Evolutionary conservation across 495 filamentous ascomycete species (phyloP), one percentile per base, ranked within the genome.

Genomic region (Talaromyces thailandensis): DNA sequence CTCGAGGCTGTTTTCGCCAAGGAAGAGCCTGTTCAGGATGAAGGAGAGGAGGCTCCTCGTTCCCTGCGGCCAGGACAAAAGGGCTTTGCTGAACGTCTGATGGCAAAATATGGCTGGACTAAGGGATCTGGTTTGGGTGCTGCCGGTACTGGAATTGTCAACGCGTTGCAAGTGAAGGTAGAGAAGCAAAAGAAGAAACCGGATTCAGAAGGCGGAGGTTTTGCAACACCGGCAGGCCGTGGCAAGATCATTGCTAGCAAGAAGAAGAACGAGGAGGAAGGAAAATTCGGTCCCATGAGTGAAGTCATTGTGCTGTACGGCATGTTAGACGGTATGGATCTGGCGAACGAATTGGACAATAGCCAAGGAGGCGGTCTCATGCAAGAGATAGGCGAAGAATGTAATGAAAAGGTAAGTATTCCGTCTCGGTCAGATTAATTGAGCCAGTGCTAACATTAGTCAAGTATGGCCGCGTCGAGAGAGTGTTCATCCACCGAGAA

Each of bases 311-410:
- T 93, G 56, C 71, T 96, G 24, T 76, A 75, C 18, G 85, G 87
- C 6, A 96, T 97, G 91, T 75, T 96, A 2, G 86, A 93, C 62
- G 89, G 87, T 3, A 86, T 96, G 80, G 81, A 88, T 65, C 75
- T 93, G 32, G 80, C 84, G 57, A 76, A 74, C 1, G 95, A 97
- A 75, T 70, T 88, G 65, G 75, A 76, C 31, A 69, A 70, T 6
- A 75, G 81, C 29, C 68, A 73, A 23, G 83, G 85, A 62, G 87
- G 88, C 12, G 89, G 88, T 0, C 70, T 98, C 65, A 83, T 91
- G 66, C 92, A 96, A 74, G 92, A 97, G 74, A 96, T 98, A 70
- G 94, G 94, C 21, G 90, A 96, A 62, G 91, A 94, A 72, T 97
- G 93, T 73, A 84, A 84, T 45, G 82, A 89, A 55, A 90, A 92